Conservation (phyloP, 768 basidiomycete species). For the Lentinus tigrinus region DNA sequence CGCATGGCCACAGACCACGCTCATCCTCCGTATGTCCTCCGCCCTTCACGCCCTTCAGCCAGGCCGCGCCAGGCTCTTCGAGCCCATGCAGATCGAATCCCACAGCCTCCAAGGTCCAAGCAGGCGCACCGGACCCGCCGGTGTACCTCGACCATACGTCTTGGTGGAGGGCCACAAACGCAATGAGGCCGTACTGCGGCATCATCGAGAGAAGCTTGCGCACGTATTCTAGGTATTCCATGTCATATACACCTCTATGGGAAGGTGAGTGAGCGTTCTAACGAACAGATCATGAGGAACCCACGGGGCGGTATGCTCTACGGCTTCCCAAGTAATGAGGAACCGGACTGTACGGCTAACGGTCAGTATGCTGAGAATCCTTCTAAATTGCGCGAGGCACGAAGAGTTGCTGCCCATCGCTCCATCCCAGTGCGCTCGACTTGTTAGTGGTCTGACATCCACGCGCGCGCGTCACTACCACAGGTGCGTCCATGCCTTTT, state of each 20-base stretch:
- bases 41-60: conserved; percentile 76
- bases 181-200: conserved; percentile 68
- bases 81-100: conserved; percentile 83
- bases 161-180: conserved; percentile 85
- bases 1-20: conserved; percentile 87
- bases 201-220: conserved; percentile 64
- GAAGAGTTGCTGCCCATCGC: no score
- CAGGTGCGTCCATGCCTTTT: no score
- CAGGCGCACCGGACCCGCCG: conserved; percentile 94
- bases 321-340: conserved; percentile 94
- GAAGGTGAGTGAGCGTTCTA: neutral
- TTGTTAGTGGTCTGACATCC: no score
- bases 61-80: conserved; percentile 84
- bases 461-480: no score
- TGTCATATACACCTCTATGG: conserved; percentile 78
- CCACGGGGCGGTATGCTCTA: conserved; percentile 91
- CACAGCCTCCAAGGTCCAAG: conserved; percentile 86
- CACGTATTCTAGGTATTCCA: conserved; percentile 79
- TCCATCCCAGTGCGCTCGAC: no score
- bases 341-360: conserved; percentile 64
- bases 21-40: conserved; percentile 77
- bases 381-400: neutral
- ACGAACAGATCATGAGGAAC: conserved; percentile 30
- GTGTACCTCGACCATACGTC: conserved; percentile 96
- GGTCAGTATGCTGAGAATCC: neutral